Evolutionary conservation across 2,329 filamentous ascomycete genomes (phyloP).

Genomic region (Plenodomus lindquistii): DNA sequence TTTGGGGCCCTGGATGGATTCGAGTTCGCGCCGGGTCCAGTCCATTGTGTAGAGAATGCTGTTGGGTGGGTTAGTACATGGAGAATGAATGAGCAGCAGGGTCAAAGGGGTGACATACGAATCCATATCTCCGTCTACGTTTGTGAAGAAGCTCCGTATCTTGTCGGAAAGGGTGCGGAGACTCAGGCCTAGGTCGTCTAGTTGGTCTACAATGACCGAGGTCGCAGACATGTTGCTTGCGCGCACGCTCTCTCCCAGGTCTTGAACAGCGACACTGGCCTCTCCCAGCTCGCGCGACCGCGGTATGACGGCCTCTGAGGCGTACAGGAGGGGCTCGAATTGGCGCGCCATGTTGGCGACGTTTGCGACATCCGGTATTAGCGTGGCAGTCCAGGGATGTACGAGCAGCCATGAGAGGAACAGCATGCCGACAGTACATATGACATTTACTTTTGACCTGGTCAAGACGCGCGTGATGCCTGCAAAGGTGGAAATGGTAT

Average conservation of each 20-base stretch:
- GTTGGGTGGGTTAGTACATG: conserved; percentile 47
- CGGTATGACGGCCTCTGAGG: conserved; percentile 83
- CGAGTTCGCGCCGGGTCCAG: conserved; percentile 86
- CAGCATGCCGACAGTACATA: conserved; percentile 64
- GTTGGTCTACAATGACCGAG: conserved; percentile 78
- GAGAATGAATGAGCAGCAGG: not conserved
- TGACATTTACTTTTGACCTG: conserved; percentile 69
- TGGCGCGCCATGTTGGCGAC: conserved; percentile 86
- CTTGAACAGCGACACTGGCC: conserved; percentile 91
- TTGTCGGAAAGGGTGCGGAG: conserved; percentile 83
- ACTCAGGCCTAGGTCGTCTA: conserved; percentile 84
- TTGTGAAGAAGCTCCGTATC: conserved; percentile 88
- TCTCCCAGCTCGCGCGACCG: conserved; percentile 89
- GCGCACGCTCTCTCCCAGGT: conserved; percentile 87
- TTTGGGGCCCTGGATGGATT: conserved; percentile 47
- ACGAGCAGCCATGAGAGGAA: conserved; percentile 68
- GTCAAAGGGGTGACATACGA: too few relatives aligned
- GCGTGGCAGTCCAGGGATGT: conserved; percentile 66
- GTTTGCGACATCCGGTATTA: conserved; percentile 85
- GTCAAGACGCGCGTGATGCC: conserved; percentile 64
- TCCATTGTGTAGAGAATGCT: conserved; percentile 94
- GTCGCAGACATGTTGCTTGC: conserved; percentile 90
- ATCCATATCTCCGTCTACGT: conserved; percentile 91
- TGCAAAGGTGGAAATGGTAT: conserved; percentile 67
- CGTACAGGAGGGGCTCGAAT: conserved; percentile 93